These are phyloP conservation scores for Peniophora sp. DNA, from an alignment of 1,284 basidiomycete genomes.

Conservation along the genomic window DNA sequence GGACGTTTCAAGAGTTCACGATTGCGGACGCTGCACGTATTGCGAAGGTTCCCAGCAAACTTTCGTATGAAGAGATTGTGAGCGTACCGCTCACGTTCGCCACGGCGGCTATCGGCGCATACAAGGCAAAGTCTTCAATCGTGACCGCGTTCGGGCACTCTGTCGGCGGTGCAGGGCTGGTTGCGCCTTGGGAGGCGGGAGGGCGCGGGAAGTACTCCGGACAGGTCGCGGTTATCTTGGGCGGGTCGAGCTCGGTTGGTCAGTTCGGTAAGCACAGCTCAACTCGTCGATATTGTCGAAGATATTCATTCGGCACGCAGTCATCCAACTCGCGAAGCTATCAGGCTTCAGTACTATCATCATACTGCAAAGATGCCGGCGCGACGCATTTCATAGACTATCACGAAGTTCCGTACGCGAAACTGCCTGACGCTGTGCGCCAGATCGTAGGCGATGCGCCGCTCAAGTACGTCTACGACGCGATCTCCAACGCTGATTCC, in stretches of 20 bases:
- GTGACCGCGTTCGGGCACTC: neutral
- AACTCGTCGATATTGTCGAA: neutral
- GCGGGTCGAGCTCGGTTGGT: slow-evolving; percentile 30
- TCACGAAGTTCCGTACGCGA: slow-evolving; percentile 4
- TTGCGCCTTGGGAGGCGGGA: slow-evolving; percentile 14
- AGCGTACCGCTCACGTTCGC: slow-evolving; percentile 21
- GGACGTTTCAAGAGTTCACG: slow-evolving; percentile 26
- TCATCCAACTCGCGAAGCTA: slow-evolving; percentile 9
- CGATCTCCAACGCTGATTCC: slow-evolving; percentile 14
- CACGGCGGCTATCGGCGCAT: slow-evolving; percentile 20
- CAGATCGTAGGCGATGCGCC: slow-evolving; percentile 5
- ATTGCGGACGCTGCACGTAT: slow-evolving; percentile 20
- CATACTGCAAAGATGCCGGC: slow-evolving; percentile 23
- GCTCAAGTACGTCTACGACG: slow-evolving; percentile 18
- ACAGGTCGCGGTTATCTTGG: slow-evolving; percentile 25
- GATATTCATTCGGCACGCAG: slow-evolving; percentile 3
- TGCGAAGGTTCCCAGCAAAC: slow-evolving; percentile 21
- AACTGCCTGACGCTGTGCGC: neutral
- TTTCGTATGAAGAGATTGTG: slow-evolving; percentile 22
- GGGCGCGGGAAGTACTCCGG: slow-evolving; percentile 18
- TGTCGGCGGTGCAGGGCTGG: neutral
- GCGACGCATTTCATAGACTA: slow-evolving; percentile 27
- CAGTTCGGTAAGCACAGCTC: slow-evolving; percentile 19
- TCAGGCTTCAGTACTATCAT: slow-evolving; percentile 26
- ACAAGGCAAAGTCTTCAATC: slow-evolving; percentile 11